Evolutionary conservation across 2,329 filamentous ascomycete species (phyloP).

Genomic region (Salinomyces thailandicus): DNA sequence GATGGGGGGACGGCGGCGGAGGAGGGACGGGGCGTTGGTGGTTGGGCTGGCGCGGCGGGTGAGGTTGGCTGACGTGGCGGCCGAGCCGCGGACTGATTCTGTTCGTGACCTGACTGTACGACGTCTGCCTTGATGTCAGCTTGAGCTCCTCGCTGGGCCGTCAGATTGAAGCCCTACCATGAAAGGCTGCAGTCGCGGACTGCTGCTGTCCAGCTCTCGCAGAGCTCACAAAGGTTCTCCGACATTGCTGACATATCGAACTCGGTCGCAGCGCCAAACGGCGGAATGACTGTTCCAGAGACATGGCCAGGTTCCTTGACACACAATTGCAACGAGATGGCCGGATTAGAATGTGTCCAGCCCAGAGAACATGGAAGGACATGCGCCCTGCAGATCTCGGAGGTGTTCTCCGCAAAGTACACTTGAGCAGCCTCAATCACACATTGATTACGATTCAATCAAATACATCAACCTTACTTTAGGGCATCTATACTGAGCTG

Average conservation of each 20-base stretch:
- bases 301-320: slow-evolving; percentile 16
- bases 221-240: slow-evolving; percentile 15
- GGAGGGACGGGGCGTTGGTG: background rate
- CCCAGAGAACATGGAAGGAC: no score
- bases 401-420: no score
- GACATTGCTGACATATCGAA: slow-evolving; percentile 20
- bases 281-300: slow-evolving; percentile 19
- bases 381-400: no score
- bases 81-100: background rate
- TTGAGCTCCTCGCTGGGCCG: background rate
- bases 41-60: background rate
- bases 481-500: no score
- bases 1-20: slow-evolving; percentile 2
- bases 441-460: no score
- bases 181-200: slow-evolving; percentile 16
- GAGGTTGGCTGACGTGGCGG: background rate
- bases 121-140: slow-evolving; percentile 4
- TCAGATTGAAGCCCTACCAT: slow-evolving; percentile 11
- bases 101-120: slow-evolving; percentile 8
- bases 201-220: slow-evolving; percentile 13
- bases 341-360: no score
- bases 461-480: no score
- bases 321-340: background rate
- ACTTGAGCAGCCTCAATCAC: no score
- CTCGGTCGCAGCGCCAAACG: slow-evolving; percentile 17